These are phyloP conservation scores for Lactifluus echinatus DNA, from an alignment of 768 basidiomycete genomes.

Conservation along the genomic window DNA sequence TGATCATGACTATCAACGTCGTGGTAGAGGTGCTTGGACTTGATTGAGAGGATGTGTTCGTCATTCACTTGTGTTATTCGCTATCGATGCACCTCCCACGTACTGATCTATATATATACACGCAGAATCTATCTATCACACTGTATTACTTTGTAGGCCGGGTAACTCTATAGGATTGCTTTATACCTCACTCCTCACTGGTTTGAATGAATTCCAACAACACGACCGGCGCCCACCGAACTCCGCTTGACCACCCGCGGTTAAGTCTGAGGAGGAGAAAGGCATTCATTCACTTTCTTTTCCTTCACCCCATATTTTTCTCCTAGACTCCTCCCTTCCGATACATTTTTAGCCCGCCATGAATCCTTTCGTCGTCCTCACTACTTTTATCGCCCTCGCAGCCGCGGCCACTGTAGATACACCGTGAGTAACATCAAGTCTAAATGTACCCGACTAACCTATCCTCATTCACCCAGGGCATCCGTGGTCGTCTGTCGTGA, in stretches of 20 bases:
- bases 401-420: conserved; percentile 52
- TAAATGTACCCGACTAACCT: background rate
- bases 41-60: conserved; percentile 5
- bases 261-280: background rate
- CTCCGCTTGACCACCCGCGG: conserved; percentile 19
- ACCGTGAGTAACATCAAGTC: conserved; percentile 39
- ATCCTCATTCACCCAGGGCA: conserved; percentile 24
- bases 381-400: conserved; percentile 26
- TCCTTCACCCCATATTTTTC: background rate
- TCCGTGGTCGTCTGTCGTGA: conserved; percentile 43
- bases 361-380: conserved; percentile 29
- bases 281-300: conserved; percentile 5
- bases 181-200: background rate
- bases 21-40: conserved; percentile 54
- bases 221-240: conserved; percentile 3
- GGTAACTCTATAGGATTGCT: background rate
- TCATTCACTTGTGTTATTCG: background rate
- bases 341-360: conserved; percentile 24
- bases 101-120: conserved; percentile 1
- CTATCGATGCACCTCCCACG: background rate
- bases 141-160: conserved; percentile 9
- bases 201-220: conserved; percentile 14
- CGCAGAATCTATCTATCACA: background rate
- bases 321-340: conserved; percentile 7
- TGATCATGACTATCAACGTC: conserved; percentile 73